Conservation (phyloP, 345 rosid species). For the Turnera subulata region DNA sequence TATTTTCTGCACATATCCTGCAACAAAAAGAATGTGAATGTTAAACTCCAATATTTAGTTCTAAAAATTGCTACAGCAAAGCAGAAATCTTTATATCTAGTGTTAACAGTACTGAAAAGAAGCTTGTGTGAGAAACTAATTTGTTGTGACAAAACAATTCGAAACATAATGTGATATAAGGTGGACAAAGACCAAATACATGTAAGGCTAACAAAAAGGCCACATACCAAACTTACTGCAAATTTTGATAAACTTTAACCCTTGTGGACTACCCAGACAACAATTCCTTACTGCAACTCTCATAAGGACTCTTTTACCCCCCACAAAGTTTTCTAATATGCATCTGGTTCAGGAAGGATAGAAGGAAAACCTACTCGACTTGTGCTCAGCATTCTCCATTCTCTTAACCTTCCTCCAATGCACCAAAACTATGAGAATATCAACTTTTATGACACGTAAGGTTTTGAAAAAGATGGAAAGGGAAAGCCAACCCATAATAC, state of each 20-base stretch:
- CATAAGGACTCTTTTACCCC: not conserved
- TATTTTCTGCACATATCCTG: conserved; percentile 94
- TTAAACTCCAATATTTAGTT: not conserved
- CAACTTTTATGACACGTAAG: not conserved
- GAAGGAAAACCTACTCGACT: not conserved
- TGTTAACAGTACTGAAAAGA: not conserved
- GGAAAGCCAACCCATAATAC: not conserved
- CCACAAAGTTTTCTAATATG: not conserved
- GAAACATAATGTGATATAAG: not conserved
- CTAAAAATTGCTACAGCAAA: conserved; percentile 8
- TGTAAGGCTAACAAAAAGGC: not conserved
- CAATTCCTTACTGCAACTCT: too few relatives aligned
- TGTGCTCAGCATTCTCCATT: not conserved
- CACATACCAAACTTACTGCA: not conserved
- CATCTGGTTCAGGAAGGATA: not conserved
- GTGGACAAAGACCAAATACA: not conserved
- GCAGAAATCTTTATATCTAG: not conserved
- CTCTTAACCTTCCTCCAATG: not conserved
- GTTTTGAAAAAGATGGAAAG: not conserved
- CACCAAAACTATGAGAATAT: not conserved
- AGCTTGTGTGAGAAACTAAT: not conserved
- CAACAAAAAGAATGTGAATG: conserved; percentile 8
- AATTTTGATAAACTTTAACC: not conserved
- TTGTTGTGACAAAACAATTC: not conserved
- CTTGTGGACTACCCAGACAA: too few relatives aligned